Base-by-base conservation (phyloP, 129 eudicot species). In the Centrapalus pauciflorus region DNA sequence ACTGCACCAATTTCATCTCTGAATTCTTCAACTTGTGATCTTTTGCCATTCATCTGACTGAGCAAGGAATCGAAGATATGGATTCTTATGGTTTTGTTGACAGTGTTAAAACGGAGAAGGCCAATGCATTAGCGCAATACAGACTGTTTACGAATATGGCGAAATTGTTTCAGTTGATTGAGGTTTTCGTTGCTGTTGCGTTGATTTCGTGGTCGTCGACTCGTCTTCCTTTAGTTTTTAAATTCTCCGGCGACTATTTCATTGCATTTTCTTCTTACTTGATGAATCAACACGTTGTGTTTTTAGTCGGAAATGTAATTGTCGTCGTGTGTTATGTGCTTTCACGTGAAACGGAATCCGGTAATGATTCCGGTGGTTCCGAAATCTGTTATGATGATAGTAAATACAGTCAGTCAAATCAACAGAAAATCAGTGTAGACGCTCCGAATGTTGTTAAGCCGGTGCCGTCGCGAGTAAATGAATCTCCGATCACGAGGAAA, bases 151-250 rank as follows among this genome's bases (percentile, higher is more conserved):
- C 80, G 62, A 79, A 69, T 10, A 66, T 84, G 9, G 30, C 76
- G 1, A 84, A 73, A 20, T 0, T 74, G 32, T 45, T 79, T 4
- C 86, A 78, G 23, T 14, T 80, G 7, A 26, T 79, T 12, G 91
- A 90, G 27, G 69, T 80, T 20, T 32, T 87, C 34, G 77, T 76
- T 24, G 84, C 74, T 1, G 24, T 86, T 30, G 57, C 59, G 13
- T 61, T 90, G 58, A 43, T 90, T n/a, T 86, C 87, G 7, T 86
- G 91, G 89, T 82, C 89, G 1, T 77, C 91, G 29, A 75, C 84
- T 3, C 76, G 80, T 5, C 61, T 85, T 5, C 85, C 97, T 19
- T 9, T 32, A 9, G 70, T 50, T 28, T 50, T 72, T 0, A 72
- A 51, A 35, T 12, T 64, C 5, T 51, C 78, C 54, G 73, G 76